Evolutionary conservation across 2,329 filamentous ascomycete genomes (phyloP).

Genomic region (Sarocladiaceae sp.): DNA sequence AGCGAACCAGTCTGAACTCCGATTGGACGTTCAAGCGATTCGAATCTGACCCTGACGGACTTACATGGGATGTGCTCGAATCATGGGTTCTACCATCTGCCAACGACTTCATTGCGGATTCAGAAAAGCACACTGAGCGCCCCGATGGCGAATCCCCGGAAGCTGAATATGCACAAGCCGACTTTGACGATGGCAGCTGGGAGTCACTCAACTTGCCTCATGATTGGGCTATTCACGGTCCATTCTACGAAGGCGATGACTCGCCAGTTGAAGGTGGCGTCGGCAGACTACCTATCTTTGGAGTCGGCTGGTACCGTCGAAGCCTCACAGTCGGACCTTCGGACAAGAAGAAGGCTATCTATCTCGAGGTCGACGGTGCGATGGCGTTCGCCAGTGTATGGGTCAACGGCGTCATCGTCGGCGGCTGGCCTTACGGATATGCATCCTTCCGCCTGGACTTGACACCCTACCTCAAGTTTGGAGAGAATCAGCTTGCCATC

Average conservation of each 20-base stretch:
- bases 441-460: conserved; percentile 47
- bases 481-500: conserved; percentile 42
- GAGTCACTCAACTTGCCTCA: conserved; percentile 38
- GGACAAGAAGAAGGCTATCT: conserved; percentile 34
- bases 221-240: conserved; percentile 45
- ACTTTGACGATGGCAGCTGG: conserved; percentile 38
- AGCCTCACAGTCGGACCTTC: conserved; percentile 25
- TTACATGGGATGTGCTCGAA: conserved; percentile 30
- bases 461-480: conserved; percentile 34
- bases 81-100: conserved; percentile 36
- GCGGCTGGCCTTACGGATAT: conserved; percentile 49
- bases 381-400: conserved; percentile 50
- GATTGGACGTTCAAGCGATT: conserved; percentile 35
- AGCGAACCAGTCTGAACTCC: conserved; percentile 28
- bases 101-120: conserved; percentile 33
- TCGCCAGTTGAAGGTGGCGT: conserved; percentile 32
- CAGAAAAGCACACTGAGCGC: conserved; percentile 22
- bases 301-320: conserved; percentile 49
- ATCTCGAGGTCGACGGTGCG: conserved; percentile 45
- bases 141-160: conserved; percentile 24
- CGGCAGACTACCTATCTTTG: conserved; percentile 43
- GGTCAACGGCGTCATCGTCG: conserved; percentile 45
- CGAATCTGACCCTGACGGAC: conserved; percentile 28
- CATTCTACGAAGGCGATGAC: conserved; percentile 32
- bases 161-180: conserved; percentile 25